Conservation (phyloP, 768 basidiomycete genomes). For the Mycena rebaudengoi region DNA sequence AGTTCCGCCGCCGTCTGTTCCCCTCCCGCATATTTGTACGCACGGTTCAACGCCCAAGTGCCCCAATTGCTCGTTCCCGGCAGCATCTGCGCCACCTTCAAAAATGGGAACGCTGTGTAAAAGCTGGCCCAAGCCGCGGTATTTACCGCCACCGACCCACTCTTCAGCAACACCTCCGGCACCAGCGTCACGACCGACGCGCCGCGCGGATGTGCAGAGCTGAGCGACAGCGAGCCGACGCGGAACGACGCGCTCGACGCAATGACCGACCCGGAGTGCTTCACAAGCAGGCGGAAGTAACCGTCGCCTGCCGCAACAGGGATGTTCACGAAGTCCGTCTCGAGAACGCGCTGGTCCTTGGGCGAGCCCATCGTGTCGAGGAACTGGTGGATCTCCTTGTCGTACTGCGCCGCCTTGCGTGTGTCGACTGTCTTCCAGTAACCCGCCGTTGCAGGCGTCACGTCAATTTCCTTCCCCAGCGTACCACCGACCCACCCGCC, state of each 20-base stretch:
- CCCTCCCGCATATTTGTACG: slow-evolving; percentile 17
- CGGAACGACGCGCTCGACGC: slow-evolving; percentile 40
- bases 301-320: slow-evolving; percentile 46
- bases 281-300: slow-evolving; percentile 43
- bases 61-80: slow-evolving; percentile 21
- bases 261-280: slow-evolving; percentile 44
- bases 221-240: slow-evolving; percentile 49
- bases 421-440: slow-evolving; percentile 45
- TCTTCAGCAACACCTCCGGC: slow-evolving; percentile 21
- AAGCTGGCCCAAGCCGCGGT: slow-evolving; percentile 22
- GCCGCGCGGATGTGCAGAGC: slow-evolving; percentile 47
- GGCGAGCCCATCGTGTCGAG: slow-evolving; percentile 35
- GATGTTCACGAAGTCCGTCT: slow-evolving; percentile 41
- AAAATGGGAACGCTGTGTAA: slow-evolving; percentile 24
- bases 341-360: slow-evolving; percentile 43
- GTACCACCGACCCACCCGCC: slow-evolving; percentile 13
- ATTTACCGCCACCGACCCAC: slow-evolving; percentile 8
- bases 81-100: slow-evolving; percentile 21
- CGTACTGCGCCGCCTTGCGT: slow-evolving; percentile 11
- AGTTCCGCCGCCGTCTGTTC: slow-evolving; percentile 18
- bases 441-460: slow-evolving; percentile 45
- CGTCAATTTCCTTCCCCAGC: slow-evolving; percentile 55
- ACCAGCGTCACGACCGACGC: slow-evolving; percentile 32
- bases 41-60: slow-evolving; percentile 18
- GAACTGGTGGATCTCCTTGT: slow-evolving; percentile 45